Evolutionary conservation across 2,329 filamentous ascomycete species (phyloP).

Genomic region (Penicillium sp.): DNA sequence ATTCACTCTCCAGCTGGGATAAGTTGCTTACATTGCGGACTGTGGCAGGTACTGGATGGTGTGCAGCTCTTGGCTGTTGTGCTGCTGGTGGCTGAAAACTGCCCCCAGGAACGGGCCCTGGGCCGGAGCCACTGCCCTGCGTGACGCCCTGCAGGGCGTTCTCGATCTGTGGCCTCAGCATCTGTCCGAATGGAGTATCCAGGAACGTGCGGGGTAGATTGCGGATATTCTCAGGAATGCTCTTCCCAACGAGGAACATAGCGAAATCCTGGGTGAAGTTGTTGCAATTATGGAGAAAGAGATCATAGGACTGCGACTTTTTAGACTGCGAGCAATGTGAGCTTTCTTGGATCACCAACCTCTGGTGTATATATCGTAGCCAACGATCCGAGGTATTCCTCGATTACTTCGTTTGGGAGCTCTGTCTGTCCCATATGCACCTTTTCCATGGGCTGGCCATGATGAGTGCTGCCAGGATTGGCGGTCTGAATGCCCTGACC

Average conservation of each 20-base stretch:
- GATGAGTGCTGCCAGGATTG: constrained; percentile 78
- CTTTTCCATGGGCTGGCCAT: constrained; percentile 79
- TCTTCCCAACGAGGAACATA: constrained; percentile 84
- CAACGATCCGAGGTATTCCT: constrained; percentile 86
- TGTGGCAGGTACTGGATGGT: constrained; percentile 37
- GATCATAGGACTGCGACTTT: constrained; percentile 73
- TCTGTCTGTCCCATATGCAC: constrained; percentile 76
- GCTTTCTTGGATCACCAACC: constrained; percentile 49
- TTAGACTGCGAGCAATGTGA: constrained; percentile 12
- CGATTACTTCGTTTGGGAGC: constrained; percentile 77
- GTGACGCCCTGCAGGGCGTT: constrained; percentile 65
- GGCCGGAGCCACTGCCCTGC: constrained; percentile 55
- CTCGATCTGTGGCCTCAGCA: constrained; percentile 79
- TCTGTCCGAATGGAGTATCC: constrained; percentile 83
- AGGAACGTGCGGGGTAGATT: constrained; percentile 85
- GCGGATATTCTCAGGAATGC: constrained; percentile 84
- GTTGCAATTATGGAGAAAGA: constrained; percentile 93
- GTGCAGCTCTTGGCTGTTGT: constrained; percentile 18
- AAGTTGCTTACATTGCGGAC: constrained; percentile 67
- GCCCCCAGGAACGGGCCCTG: constrained; percentile 23
- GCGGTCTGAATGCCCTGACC: constrained; percentile 86
- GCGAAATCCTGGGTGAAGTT: constrained; percentile 94
- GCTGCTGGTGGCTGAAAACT: constrained; percentile 18
- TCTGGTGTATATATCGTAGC: constrained; percentile 80
- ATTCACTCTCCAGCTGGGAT: constrained; percentile 62